phyloP scores from a whole-genome alignment of 345 rosid species.

The Zanthoxylum bungeanum region DNA sequence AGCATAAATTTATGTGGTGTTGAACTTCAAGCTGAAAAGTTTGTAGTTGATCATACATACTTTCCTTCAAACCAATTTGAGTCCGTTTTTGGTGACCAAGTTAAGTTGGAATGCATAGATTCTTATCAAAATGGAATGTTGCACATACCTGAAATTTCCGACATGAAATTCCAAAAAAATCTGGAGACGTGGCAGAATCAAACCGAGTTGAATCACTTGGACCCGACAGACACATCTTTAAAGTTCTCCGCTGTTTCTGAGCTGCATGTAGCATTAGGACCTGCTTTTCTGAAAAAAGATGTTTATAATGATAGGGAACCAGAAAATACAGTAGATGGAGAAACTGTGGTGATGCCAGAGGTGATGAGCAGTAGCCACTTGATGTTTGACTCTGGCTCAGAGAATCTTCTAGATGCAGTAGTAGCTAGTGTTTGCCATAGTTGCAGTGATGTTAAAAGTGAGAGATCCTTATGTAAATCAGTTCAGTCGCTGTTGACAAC shows the following conservation, averaged over 20 bases:
- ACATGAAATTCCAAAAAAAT: conserved; percentile 31
- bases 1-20: conserved; percentile 30
- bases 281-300: conserved; percentile 47
- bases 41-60: conserved; percentile 24
- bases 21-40: conserved; percentile 44
- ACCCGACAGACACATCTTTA: conserved; percentile 32
- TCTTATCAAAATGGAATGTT: conserved; percentile 27
- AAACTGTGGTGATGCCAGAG: conserved; percentile 41
- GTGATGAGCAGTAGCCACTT: conserved; percentile 55
- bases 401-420: conserved; percentile 90
- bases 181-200: conserved; percentile 32
- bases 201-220: conserved; percentile 33
- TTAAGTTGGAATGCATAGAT: conserved; percentile 28
- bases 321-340: conserved; percentile 46
- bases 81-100: conserved; percentile 27
- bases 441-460: conserved; percentile 46
- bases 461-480: conserved; percentile 47
- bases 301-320: conserved; percentile 33
- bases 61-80: conserved; percentile 33
- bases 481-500: conserved; percentile 47
- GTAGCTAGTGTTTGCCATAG: conserved; percentile 66
- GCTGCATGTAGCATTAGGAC: conserved; percentile 85
- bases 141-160: conserved; percentile 37
- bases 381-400: conserved; percentile 52
- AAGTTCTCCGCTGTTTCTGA: conserved; percentile 68